Conservation (phyloP, 176 grass and related monocot species). For the Aegilops speltoides region DNA sequence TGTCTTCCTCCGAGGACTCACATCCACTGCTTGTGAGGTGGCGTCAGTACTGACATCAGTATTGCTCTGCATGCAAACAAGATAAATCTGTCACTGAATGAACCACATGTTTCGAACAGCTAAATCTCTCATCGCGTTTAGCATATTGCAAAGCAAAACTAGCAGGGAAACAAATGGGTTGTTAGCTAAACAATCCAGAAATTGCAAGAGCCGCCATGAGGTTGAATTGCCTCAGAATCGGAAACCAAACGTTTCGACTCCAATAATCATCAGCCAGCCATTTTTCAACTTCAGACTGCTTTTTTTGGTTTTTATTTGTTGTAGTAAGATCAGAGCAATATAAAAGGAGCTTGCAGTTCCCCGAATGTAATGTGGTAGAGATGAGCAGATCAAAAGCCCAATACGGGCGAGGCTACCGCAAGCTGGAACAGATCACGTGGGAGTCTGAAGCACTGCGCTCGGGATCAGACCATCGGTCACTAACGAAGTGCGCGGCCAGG, state of each 20-base stretch:
- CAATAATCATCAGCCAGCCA: not conserved
- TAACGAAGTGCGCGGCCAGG: not conserved
- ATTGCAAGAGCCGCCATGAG: not conserved
- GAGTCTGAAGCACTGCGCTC: not conserved
- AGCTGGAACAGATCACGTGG: not conserved
- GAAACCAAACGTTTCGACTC: not conserved
- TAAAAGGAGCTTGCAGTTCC: not conserved
- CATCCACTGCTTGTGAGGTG: constrained; percentile 23
- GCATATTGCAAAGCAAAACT: not conserved
- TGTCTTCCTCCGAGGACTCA: constrained; percentile 57
- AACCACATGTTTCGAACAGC: not conserved
- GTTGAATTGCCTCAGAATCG: not conserved
- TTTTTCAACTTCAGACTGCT: not conserved
- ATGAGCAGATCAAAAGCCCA: not conserved
- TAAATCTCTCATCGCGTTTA: not conserved
- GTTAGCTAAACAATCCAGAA: not conserved
- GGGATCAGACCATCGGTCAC: not conserved
- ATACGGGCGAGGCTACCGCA: not conserved
- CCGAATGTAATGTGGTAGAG: not conserved
- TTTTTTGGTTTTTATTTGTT: not conserved
- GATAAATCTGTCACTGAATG: not conserved
- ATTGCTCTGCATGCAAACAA: constrained; percentile 39
- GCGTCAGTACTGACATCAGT: constrained; percentile 21
- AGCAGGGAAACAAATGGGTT: not conserved
- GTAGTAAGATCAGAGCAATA: not conserved